These are phyloP conservation scores for Trypethelium eluteriae DNA, from an alignment of 495 filamentous ascomycete species.

Conservation along the genomic window DNA sequence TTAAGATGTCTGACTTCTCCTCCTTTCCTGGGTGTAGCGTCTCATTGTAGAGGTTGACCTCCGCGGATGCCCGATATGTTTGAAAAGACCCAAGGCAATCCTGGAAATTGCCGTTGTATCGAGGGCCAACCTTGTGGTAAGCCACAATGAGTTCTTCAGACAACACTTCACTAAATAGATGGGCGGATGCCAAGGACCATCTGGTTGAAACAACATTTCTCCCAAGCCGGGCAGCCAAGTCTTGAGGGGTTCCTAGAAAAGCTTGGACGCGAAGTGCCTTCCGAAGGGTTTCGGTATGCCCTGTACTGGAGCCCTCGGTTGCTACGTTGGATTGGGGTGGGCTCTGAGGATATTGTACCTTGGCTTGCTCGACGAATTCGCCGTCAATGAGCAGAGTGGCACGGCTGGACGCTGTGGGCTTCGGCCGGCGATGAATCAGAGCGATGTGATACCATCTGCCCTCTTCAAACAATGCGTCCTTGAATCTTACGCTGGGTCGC, in stretches of 20 bases:
- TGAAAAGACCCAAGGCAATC: constrained; percentile 94
- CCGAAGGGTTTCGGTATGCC: background rate
- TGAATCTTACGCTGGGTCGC: constrained; percentile 87
- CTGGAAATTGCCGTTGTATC: constrained; percentile 92
- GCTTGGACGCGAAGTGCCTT: constrained; percentile 60
- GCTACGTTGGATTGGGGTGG: constrained; percentile 52
- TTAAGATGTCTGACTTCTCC: constrained; percentile 84
- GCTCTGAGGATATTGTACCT: constrained; percentile 71
- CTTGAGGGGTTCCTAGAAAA: constrained; percentile 87
- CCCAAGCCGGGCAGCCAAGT: constrained; percentile 75
- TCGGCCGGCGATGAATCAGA: constrained; percentile 63
- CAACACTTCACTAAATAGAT: constrained; percentile 77
- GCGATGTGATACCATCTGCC: constrained; percentile 86
- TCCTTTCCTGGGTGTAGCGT: constrained; percentile 83
- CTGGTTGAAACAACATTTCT: constrained; percentile 64
- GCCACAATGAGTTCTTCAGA: constrained; percentile 91
- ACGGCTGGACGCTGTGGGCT: constrained; percentile 61
- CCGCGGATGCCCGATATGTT: constrained; percentile 91
- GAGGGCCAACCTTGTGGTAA: constrained; percentile 77
- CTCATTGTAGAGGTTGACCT: constrained; percentile 84
- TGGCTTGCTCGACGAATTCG: constrained; percentile 86
- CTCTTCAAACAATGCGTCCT: constrained; percentile 64
- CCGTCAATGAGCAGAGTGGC: constrained; percentile 88
- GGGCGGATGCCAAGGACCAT: constrained; percentile 83
- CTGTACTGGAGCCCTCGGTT: constrained; percentile 15